phyloP scores from a whole-genome alignment of 257 asterid genomes.

The Ophiorrhiza pumila region DNA sequence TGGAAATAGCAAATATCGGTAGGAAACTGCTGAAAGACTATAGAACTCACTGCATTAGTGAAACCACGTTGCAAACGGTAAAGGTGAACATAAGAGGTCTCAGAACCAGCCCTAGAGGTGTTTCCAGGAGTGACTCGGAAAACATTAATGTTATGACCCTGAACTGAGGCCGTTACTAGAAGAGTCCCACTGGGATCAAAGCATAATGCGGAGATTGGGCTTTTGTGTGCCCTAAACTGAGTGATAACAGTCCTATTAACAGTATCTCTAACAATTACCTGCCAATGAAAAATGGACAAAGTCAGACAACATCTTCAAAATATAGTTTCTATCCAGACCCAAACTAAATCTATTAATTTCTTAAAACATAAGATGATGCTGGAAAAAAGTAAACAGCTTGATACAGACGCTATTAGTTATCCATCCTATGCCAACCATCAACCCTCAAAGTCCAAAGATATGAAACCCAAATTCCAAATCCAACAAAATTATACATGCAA shows the following conservation, averaged over 20 bases:
- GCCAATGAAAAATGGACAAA: conserved; percentile 15
- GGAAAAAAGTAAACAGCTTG: not conserved
- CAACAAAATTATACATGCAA: not conserved
- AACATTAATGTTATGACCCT: conserved; percentile 88
- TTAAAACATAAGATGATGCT: not conserved
- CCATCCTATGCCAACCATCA: not conserved
- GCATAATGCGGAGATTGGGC: conserved; percentile 61
- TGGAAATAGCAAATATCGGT: conserved; percentile 1
- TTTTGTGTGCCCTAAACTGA: conserved; percentile 87
- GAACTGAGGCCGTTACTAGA: conserved; percentile 86
- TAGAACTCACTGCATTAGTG: conserved; percentile 73
- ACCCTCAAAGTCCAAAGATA: not conserved
- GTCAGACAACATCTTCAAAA: not conserved
- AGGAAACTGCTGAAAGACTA: not conserved
- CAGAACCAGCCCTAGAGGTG: conserved; percentile 36
- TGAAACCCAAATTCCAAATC: not conserved
- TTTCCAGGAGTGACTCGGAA: conserved; percentile 56
- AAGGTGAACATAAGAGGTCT: conserved; percentile 55
- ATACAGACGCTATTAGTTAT: not conserved
- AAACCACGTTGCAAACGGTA: conserved; percentile 87
- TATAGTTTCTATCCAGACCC: not conserved
- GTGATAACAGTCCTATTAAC: conserved; percentile 63
- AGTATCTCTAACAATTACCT: conserved; percentile 89
- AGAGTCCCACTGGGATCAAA: conserved; percentile 49
- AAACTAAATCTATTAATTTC: not conserved